Evolutionary conservation across 2,329 filamentous ascomycete genomes (phyloP).

Genomic region (Epichloe bromicola): DNA sequence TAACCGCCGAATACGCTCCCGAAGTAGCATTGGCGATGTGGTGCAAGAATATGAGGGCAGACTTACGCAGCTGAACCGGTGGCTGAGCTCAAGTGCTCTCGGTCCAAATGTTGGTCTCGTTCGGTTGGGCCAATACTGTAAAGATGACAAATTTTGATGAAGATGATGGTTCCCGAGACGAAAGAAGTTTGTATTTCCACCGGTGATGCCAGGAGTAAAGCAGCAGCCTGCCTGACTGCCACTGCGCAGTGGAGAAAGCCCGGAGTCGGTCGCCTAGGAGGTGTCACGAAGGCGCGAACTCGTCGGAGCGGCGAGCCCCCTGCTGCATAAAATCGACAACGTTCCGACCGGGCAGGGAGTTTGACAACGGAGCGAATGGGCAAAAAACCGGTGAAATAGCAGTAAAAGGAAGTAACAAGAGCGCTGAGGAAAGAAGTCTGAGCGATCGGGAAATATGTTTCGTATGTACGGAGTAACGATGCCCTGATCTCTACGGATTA

Average conservation of each 20-base stretch:
- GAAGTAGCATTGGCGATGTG: background rate
- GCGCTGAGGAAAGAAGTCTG: background rate
- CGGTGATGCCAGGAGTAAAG: background rate
- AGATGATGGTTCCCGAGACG: background rate
- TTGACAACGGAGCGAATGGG: background rate
- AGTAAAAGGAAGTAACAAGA: background rate
- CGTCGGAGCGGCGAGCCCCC: background rate
- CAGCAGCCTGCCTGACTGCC: background rate
- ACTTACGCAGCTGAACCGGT: background rate
- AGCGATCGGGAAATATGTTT: background rate
- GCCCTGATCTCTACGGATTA: background rate
- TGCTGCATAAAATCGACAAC: background rate
- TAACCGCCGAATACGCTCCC: no score
- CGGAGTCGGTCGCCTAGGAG: background rate
- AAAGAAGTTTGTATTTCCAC: background rate
- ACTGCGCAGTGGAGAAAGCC: background rate
- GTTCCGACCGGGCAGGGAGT: background rate
- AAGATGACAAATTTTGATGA: background rate
- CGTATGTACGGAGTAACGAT: background rate
- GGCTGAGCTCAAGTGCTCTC: background rate
- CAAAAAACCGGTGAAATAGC: background rate
- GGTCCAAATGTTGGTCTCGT: background rate
- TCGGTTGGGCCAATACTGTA: background rate
- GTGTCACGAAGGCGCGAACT: constrained; percentile 2
- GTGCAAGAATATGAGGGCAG: background rate